Evolutionary conservation across 768 basidiomycete genomes (phyloP), one percentile per base, ranked within the genome.

Genomic region (Boletus fagicola): DNA sequence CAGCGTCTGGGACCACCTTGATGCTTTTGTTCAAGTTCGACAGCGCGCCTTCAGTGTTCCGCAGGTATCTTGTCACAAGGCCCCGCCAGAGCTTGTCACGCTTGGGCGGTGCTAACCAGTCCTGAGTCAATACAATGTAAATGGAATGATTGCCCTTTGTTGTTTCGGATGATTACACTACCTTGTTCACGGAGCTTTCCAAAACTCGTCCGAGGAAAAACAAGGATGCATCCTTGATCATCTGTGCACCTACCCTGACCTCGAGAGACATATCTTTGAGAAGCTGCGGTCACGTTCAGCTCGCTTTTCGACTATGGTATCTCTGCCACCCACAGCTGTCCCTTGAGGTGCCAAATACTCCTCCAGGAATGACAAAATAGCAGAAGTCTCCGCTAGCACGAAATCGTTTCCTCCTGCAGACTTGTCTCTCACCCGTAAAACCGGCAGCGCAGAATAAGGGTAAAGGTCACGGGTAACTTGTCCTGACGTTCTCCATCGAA

Each of bases 191-290:
- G 39, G 59, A 54, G 7, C 44, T 44, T 6, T 43, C 44, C 31
- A 52, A 58, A 48, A 45, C 38, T 43, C 26, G 55, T 28, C 52
- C 51, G 24, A 68, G 52, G 58, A 66, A 62, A 50, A 56, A 70
- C 44, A 70, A 42, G 36, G 67, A 68, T 13, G 64, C 67, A 28
- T 68, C 69, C 30, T 48, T 55, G 42, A 67, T 55, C 66, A 69
- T 67, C 33, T 67, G 54, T 9, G 51, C 40, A 20, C 62, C 49
- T 20, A 5, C 46, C 31, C 66, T 53, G 3, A 57, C 58, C 39
- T 67, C 55, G 38, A 69, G 66, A 47, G 54, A 36, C 54, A 57
- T 49, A 11, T 69, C 58, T 16, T 53, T 58, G 30, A 64, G 62
- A 36, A 64, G 30, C 62, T 63, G 54, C 39, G 12, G 18, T 33